Evolutionary conservation across 768 basidiomycete species (phyloP).

Genomic region (Mrakia gelida): DNA sequence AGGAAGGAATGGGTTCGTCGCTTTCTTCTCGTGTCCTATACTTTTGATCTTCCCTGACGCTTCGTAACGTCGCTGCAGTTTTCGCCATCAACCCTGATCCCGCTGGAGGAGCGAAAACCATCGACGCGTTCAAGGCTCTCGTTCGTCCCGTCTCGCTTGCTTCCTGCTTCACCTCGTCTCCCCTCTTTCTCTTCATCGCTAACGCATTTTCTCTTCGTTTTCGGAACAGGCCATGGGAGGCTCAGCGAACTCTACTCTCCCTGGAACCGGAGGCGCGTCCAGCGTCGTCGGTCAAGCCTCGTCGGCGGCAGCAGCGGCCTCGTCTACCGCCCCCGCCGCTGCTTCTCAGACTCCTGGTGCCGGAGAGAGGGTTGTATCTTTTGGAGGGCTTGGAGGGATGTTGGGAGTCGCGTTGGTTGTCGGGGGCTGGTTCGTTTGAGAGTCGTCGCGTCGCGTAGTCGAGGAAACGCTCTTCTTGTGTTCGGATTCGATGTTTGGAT

Average conservation of each 20-base stretch:
- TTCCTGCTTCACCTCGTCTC: background rate
- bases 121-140: background rate
- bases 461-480: background rate
- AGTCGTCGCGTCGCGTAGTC: background rate
- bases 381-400: background rate
- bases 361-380: background rate
- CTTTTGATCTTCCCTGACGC: background rate
- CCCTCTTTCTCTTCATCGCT: background rate
- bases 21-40: background rate
- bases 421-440: background rate
- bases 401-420: background rate
- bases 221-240: background rate
- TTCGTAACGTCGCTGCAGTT: background rate
- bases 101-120: background rate
- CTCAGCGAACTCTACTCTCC: background rate
- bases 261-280: background rate
- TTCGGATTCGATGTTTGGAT: background rate
- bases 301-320: background rate
- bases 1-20: background rate
- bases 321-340: background rate
- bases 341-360: background rate
- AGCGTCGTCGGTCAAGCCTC: background rate
- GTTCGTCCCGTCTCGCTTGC: background rate
- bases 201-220: background rate
- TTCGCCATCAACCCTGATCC: slow-evolving; percentile 3